Base-by-base conservation (phyloP, 202 grass and related monocot species). In the Dendrocalamus latiflorus region DNA sequence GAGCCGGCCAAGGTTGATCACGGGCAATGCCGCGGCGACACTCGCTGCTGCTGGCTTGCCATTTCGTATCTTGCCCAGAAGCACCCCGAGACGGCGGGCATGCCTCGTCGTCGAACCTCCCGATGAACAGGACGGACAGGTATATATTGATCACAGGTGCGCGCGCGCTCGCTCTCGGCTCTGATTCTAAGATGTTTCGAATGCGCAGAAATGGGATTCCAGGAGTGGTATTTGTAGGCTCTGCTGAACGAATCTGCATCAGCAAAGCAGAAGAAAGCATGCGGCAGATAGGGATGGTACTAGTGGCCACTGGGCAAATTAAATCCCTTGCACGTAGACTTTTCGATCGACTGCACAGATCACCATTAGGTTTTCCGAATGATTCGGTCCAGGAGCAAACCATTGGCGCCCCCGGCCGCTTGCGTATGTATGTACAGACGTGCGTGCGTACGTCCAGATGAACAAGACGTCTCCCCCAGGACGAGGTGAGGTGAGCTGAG, bases 1-100 rank as follows among this genome's bases (percentile, higher is more conserved):
- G 41, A 94, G 82, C 72, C 74, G 70, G 43, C 61, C 68, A 43
- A 91, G 79, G 85, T 91, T 86, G 74, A 94, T 89, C n/a, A 91
- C 86, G 0, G 92, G 92, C 80, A 87, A 59, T 24, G 68, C 53
- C 20, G 24, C 6, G 61, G 11, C 34, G 67, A 38, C 9, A 9
- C 36, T 43, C 69, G 68, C 50, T 5, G 73, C 37, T 34, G 80
- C 17, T 67, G 68, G 74, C 33, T 57, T 12, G 68, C 79, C 87
- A 80, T 83, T 44, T 8, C 38, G 6, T 16, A 60, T n/a, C 53
- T 38, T 6, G 16, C 36, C 17, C 74, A 60, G 63, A 69, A 81
- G 81, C 65, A 7, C 78, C 81, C 47, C 10, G 66, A 57, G 58
- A 81, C 10, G 22, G 44, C 14, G 0, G 76, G 84, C 81, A 81